Conservation (phyloP, 2,329 filamentous ascomycete species). For the Colletotrichum scovillei region DNA sequence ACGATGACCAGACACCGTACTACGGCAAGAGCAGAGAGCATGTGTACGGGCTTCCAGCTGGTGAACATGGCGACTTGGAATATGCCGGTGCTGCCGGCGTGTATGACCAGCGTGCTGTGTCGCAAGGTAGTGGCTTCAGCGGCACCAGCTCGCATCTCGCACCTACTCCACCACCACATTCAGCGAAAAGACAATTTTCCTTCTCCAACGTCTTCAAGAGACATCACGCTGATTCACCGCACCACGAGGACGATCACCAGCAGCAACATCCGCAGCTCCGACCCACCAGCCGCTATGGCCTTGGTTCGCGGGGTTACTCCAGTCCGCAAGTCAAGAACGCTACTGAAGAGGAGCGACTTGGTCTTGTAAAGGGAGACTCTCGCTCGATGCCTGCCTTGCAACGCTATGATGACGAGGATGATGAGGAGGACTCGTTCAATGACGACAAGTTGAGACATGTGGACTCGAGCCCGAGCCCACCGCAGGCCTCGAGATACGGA, state of each 20-base stretch:
- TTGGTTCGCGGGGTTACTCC: conserved; percentile 52
- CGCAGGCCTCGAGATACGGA: conserved; percentile 49
- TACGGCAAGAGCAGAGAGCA: conserved; percentile 54
- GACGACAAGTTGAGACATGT: conserved; percentile 39
- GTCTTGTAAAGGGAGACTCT: conserved; percentile 82
- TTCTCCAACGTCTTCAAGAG: conserved; percentile 87
- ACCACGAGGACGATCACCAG: conserved; percentile 40
- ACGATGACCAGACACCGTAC: conserved; percentile 55
- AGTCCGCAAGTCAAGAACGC: conserved; percentile 60
- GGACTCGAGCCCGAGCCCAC: conserved; percentile 28
- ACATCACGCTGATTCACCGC: conserved; percentile 46
- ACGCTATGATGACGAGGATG: conserved; percentile 49
- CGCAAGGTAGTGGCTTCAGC: conserved; percentile 53
- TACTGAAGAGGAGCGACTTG: conserved; percentile 85
- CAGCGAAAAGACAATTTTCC: conserved; percentile 83
- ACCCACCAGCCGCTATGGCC: conserved; percentile 37
- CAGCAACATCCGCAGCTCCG: conserved; percentile 36
- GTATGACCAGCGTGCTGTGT: conserved; percentile 46
- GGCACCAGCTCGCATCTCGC: conserved; percentile 56
- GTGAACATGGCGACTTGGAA: conserved; percentile 56
- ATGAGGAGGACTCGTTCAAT: conserved; percentile 44
- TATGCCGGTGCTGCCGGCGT: conserved; percentile 60
- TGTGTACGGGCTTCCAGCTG: conserved; percentile 56
- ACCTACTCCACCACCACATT: conserved; percentile 72
- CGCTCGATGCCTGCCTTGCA: conserved; percentile 48